Conservation (phyloP, 1,139 yeast genomes). For the Suhomyces panamericanus region DNA sequence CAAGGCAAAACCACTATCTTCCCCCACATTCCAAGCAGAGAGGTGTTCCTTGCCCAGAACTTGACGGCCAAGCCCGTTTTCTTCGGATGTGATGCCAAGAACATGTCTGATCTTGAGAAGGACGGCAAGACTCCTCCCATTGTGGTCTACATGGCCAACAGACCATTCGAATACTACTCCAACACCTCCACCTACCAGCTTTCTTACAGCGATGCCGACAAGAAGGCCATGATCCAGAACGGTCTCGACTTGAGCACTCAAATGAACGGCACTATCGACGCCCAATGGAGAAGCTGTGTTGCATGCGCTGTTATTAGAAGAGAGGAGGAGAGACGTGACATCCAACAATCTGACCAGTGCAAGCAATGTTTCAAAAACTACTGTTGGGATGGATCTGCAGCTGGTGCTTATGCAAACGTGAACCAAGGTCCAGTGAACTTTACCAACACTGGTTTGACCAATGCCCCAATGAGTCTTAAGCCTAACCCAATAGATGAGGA, state of each 20-base stretch:
- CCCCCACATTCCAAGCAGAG: conserved; percentile 83
- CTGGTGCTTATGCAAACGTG: conserved; percentile 11
- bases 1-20: conserved; percentile 68
- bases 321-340: conserved; percentile 70
- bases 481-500: conserved; percentile 1
- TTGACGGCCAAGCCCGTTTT: conserved; percentile 71
- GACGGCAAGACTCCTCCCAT: conserved; percentile 58
- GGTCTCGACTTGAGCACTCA: conserved; percentile 81
- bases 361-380: conserved; percentile 66
- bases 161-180: conserved; percentile 64
- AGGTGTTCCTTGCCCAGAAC: conserved; percentile 54
- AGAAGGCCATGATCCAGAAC: conserved; percentile 63
- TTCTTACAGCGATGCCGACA: conserved; percentile 59
- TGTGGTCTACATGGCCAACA: conserved; percentile 76
- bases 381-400: conserved; percentile 73
- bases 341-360: conserved; percentile 70
- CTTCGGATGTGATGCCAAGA: conserved; percentile 79
- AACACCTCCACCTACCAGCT: conserved; percentile 75
- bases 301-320: conserved; percentile 89
- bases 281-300: conserved; percentile 75
- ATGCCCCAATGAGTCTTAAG: conserved; percentile 17
- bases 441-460: conserved; percentile 31
- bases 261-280: conserved; percentile 69
- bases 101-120: conserved; percentile 49
- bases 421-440: conserved; percentile 23